Conservation (phyloP, 208 protist species). For the Wallacemonas collosoma region DNA sequence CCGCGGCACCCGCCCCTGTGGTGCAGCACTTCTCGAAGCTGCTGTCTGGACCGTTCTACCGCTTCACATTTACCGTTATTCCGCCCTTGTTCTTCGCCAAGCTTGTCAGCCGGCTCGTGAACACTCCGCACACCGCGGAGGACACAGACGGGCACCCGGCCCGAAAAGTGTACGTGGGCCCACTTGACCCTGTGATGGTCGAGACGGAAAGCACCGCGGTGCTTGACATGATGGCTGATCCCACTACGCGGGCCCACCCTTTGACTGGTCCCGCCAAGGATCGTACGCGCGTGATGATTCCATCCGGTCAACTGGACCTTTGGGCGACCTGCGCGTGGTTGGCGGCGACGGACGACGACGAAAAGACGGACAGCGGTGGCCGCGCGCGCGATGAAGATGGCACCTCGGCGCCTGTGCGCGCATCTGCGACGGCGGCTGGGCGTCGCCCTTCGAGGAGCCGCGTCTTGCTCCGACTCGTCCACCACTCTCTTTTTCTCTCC, state of each 20-base stretch:
- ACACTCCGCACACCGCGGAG: conserved; percentile 3
- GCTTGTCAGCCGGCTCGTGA: conserved; percentile 54
- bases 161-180: conserved; percentile 14
- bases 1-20: conserved; percentile 50
- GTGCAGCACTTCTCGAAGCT: conserved; percentile 55
- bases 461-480: conserved; percentile 71
- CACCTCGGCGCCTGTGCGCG: too few relatives aligned
- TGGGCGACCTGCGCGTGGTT: conserved; percentile 16
- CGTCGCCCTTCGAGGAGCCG: conserved; percentile 35
- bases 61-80: conserved; percentile 75
- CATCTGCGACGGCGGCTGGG: conserved; percentile 11
- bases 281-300: conserved; percentile 5
- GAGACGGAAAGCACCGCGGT: conserved; percentile 9
- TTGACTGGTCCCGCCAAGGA: too few relatives aligned
- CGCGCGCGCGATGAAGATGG: too few relatives aligned
- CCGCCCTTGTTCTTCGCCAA: conserved; percentile 79
- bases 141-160: conserved; percentile 14
- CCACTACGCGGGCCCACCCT: not conserved
- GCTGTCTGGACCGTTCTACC: conserved; percentile 80
- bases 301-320: not conserved
- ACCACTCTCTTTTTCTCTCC: conserved; percentile 79
- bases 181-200: conserved; percentile 3
- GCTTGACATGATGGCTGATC: not conserved
- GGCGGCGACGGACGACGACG: not conserved
- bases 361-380: not conserved